These are phyloP conservation scores for Alternaria gansuensis DNA, from an alignment of 2,329 filamentous ascomycete genomes.

Conservation along the genomic window DNA sequence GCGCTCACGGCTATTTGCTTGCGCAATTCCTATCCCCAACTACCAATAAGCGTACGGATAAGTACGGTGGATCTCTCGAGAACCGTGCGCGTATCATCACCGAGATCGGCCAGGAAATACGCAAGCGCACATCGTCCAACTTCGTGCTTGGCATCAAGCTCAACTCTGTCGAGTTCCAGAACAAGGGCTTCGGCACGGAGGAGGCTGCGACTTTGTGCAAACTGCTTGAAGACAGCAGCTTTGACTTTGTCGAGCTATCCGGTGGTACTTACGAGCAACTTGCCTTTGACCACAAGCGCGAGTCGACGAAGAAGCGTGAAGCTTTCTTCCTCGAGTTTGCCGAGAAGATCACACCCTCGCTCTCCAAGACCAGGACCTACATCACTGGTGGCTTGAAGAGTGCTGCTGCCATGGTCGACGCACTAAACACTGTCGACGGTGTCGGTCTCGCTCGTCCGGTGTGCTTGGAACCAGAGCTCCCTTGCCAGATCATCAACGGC, in stretches of 20 bases:
- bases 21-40: slow-evolving; percentile 56
- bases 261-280: slow-evolving; percentile 68
- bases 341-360: slow-evolving; percentile 61
- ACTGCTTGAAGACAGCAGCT: slow-evolving; percentile 60
- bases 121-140: slow-evolving; percentile 44
- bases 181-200: slow-evolving; percentile 61
- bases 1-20: slow-evolving; percentile 58
- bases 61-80: slow-evolving; percentile 56
- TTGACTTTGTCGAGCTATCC: slow-evolving; percentile 67
- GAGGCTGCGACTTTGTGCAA: slow-evolving; percentile 61
- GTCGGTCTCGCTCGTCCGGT: slow-evolving; percentile 66
- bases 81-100: slow-evolving; percentile 56
- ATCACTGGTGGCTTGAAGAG: slow-evolving; percentile 68
- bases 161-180: slow-evolving; percentile 66
- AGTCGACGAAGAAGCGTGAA: slow-evolving; percentile 65
- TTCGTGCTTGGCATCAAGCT: slow-evolving; percentile 67
- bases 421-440: slow-evolving; percentile 66
- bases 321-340: slow-evolving; percentile 70
- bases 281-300: slow-evolving; percentile 62
- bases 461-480: slow-evolving; percentile 61
- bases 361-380: slow-evolving; percentile 66
- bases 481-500: slow-evolving; percentile 58
- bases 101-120: slow-evolving; percentile 54
- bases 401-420: slow-evolving; percentile 66
- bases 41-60: slow-evolving; percentile 56